phyloP scores from a whole-genome alignment of 2,329 filamentous ascomycete genomes.

The Colletotrichum spaethianum region DNA sequence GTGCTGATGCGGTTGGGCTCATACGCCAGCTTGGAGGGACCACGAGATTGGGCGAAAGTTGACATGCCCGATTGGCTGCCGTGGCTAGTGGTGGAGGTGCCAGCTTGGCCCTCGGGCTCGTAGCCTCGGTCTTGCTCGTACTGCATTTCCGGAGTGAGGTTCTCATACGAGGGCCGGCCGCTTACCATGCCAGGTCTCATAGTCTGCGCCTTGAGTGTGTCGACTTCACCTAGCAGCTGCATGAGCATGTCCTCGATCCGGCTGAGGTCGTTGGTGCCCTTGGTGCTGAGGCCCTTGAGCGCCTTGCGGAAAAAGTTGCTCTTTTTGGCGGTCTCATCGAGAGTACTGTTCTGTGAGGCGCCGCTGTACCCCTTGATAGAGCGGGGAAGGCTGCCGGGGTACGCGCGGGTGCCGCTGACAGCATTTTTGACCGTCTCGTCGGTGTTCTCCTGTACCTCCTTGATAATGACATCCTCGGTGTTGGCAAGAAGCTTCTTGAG shows the following conservation, averaged over 20 bases:
- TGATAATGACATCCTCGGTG: slow-evolving; percentile 90
- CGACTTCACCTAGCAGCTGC: slow-evolving; percentile 92
- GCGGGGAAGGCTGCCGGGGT: slow-evolving; percentile 76
- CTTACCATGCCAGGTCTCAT: slow-evolving; percentile 55
- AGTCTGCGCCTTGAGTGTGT: slow-evolving; percentile 79
- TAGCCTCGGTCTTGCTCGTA: slow-evolving; percentile 82
- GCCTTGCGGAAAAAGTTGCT: slow-evolving; percentile 95
- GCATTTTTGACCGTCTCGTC: slow-evolving; percentile 87
- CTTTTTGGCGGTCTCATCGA: slow-evolving; percentile 80
- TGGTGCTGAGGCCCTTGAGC: slow-evolving; percentile 89
- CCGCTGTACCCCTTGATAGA: slow-evolving; percentile 64
- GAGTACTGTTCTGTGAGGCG: slow-evolving; percentile 67
- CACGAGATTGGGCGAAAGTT: slow-evolving; percentile 70
- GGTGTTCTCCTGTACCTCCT: slow-evolving; percentile 88
- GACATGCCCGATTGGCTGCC: slow-evolving; percentile 84
- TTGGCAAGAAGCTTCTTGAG: slow-evolving; percentile 93
- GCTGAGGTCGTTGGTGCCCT: slow-evolving; percentile 88
- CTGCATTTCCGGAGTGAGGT: slow-evolving; percentile 72
- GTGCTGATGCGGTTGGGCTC: slow-evolving; percentile 85
- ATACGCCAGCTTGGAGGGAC: slow-evolving; percentile 58
- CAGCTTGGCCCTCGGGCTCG: slow-evolving; percentile 85
- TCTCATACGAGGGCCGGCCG: slow-evolving; percentile 78
- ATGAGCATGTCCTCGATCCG: slow-evolving; percentile 94
- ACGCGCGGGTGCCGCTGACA: slow-evolving; percentile 88
- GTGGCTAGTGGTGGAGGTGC: slow-evolving; percentile 77